A percentile compares a stretch with the other conserved stretches of the same genome.
These are phyloP conservation scores for Erigeron philadelphicus DNA, from an alignment of 140 eudicot species.

Conservation along the genomic window DNA sequence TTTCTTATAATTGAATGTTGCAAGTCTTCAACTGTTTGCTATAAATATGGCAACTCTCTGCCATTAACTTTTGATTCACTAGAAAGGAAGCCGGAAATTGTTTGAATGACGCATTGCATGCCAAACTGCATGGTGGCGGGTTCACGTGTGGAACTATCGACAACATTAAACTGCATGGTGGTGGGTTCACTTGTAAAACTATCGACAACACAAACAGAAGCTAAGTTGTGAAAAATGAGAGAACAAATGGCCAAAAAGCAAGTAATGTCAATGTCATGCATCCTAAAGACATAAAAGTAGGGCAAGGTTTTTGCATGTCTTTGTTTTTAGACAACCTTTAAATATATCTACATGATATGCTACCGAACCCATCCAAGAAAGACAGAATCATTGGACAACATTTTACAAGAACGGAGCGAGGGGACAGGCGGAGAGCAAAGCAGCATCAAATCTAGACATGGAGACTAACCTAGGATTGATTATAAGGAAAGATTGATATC, in stretches of 20 bases:
- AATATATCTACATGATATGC: conserved; percentile 22
- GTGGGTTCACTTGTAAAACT: not conserved
- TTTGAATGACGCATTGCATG: not conserved
- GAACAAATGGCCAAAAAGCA: not conserved
- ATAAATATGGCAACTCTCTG: not conserved
- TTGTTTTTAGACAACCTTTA: conserved; percentile 18
- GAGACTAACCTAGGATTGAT: too few species aligned
- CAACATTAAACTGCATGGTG: conserved; percentile 6
- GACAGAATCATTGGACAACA: conserved; percentile 12
- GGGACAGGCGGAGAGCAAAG: not conserved
- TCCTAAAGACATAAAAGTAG: conserved; percentile 20
- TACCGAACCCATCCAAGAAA: conserved; percentile 14
- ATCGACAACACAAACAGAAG: not conserved
- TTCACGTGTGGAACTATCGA: not conserved
- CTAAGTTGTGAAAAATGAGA: not conserved
- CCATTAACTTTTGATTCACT: not conserved
- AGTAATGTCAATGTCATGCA: conserved; percentile 14
- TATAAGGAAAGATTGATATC: not conserved
- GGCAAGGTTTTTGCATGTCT: conserved; percentile 25
- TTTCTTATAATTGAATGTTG: too few species aligned
- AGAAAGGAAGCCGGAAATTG: not conserved
- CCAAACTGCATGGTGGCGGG: not conserved
- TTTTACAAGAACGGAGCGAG: conserved; percentile 19
- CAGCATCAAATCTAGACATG: conserved; percentile 3
- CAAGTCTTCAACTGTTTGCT: too few species aligned